These are phyloP conservation scores for Cladobotryum mycophilum DNA, from an alignment of 2,329 filamentous ascomycete species.

Conservation along the genomic window DNA sequence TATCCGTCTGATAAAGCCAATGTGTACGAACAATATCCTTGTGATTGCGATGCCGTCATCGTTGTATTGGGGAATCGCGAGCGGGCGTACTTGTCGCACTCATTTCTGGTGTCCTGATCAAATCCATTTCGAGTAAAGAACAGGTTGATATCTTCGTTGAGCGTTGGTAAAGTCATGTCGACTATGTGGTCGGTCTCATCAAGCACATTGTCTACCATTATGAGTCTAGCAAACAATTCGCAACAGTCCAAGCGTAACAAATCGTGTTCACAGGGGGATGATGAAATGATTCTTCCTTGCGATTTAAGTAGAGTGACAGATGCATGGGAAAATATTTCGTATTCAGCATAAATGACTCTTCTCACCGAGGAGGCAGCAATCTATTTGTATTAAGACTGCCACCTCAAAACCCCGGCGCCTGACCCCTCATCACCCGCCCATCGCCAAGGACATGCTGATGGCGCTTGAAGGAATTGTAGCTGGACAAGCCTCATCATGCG, in stretches of 20 bases:
- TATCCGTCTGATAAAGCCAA: conserved; percentile 31
- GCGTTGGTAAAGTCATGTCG: not conserved
- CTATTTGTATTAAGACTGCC: not conserved
- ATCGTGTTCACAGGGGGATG: too few relatives aligned
- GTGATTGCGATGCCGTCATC: conserved; percentile 30
- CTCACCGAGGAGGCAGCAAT: not conserved
- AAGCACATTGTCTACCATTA: not conserved
- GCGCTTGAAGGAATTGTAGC: not conserved
- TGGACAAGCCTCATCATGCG: not conserved
- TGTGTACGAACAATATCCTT: conserved; percentile 50
- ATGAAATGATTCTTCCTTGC: too few relatives aligned
- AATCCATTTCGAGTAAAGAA: conserved; percentile 21
- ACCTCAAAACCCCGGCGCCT: conserved; percentile 3
- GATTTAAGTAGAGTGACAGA: too few relatives aligned
- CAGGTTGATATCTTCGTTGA: not conserved
- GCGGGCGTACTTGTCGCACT: conserved; percentile 26
- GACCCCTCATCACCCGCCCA: conserved; percentile 2
- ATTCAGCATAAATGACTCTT: not conserved
- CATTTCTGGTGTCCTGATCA: conserved; percentile 6
- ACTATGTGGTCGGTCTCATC: not conserved
- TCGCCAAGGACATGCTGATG: too few relatives aligned
- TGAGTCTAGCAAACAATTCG: not conserved
- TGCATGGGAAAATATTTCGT: too few relatives aligned
- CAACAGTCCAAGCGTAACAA: not conserved
- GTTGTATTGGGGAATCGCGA: conserved; percentile 24